These are phyloP conservation scores for Phaeoacremonium minimum DNA, from an alignment of 2,329 filamentous ascomycete species.

Conservation along the genomic window DNA sequence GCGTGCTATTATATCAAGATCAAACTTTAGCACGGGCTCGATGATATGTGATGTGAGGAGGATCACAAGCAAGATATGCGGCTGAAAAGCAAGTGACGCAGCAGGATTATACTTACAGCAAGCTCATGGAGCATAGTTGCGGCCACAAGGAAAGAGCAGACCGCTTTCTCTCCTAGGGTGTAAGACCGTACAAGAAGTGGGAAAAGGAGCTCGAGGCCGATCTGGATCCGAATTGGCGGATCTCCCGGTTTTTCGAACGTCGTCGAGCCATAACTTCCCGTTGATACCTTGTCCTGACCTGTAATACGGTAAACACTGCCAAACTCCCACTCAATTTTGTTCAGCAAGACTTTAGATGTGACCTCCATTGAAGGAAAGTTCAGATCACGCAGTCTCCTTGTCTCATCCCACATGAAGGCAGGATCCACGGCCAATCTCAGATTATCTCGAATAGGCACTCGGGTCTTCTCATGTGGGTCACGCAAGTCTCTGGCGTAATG, in stretches of 20 bases:
- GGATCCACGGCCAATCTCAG: too few species aligned
- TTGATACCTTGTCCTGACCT: too few species aligned
- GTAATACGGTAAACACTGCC: too few species aligned
- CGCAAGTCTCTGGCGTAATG: background rate
- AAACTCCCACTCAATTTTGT: slow-evolving; percentile 3
- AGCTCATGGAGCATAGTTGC: slow-evolving; percentile 8
- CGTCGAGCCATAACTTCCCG: background rate
- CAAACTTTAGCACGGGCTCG: too few species aligned
- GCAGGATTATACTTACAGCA: slow-evolving; percentile 1
- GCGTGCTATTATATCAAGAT: too few species aligned
- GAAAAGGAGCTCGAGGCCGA: slow-evolving; percentile 5
- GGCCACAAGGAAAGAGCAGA: slow-evolving; percentile 3
- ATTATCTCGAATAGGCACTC: too few species aligned
- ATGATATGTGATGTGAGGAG: too few species aligned
- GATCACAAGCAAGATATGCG: too few species aligned
- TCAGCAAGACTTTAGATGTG: slow-evolving; percentile 5
- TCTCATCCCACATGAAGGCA: background rate
- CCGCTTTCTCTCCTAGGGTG: slow-evolving; percentile 7
- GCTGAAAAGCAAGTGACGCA: too few species aligned
- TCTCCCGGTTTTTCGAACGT: background rate
- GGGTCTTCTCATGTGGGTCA: too few species aligned
- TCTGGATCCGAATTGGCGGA: background rate
- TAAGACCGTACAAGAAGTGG: slow-evolving; percentile 8
- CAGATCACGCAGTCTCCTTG: background rate
- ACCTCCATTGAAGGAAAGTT: slow-evolving; percentile 5